Evolutionary conservation across 1,284 basidiomycete species (phyloP).

Genomic region (Cutaneotrichosporon sp.): DNA sequence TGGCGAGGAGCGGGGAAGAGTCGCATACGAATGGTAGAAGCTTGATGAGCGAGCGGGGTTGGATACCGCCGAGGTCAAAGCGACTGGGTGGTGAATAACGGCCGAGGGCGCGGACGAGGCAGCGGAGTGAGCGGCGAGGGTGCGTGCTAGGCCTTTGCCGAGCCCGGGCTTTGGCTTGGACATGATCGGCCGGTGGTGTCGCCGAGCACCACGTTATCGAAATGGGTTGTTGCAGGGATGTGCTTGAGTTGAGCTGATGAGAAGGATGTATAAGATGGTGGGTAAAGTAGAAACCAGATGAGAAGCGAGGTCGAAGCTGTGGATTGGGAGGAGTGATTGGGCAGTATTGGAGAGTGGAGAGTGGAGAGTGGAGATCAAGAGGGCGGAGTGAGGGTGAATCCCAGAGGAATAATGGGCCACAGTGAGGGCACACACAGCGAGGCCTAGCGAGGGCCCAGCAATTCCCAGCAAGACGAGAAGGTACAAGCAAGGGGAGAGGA

Average conservation of each 20-base stretch:
- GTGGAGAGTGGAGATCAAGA: no score
- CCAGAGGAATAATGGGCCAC: no score
- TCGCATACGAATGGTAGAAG: not conserved
- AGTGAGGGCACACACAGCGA: no score
- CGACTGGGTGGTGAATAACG: slow-evolving; percentile 14
- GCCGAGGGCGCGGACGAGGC: slow-evolving; percentile 5
- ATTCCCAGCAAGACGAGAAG: no score
- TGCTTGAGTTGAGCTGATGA: no score
- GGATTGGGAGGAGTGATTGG: not conserved
- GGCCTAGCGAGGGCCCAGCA: no score
- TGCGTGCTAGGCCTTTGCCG: slow-evolving; percentile 35
- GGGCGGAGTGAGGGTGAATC: no score
- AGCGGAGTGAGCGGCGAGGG: slow-evolving; percentile 21
- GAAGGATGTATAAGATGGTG: no score
- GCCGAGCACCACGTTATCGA: not conserved
- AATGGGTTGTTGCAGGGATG: no score
- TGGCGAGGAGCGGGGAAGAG: not conserved
- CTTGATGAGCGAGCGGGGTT: not conserved
- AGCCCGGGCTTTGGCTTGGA: slow-evolving; percentile 41
- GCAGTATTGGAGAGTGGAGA: no score
- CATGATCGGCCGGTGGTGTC: slow-evolving; percentile 16
- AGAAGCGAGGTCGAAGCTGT: not conserved
- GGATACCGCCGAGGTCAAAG: slow-evolving; percentile 5
- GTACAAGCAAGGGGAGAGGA: not conserved
- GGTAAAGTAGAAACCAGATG: not conserved